A percentile compares a stretch with the other conserved stretches of the same genome.
phyloP scores from a whole-genome alignment of 2,329 filamentous ascomycete genomes.

The Colletotrichum cordylinicola region DNA sequence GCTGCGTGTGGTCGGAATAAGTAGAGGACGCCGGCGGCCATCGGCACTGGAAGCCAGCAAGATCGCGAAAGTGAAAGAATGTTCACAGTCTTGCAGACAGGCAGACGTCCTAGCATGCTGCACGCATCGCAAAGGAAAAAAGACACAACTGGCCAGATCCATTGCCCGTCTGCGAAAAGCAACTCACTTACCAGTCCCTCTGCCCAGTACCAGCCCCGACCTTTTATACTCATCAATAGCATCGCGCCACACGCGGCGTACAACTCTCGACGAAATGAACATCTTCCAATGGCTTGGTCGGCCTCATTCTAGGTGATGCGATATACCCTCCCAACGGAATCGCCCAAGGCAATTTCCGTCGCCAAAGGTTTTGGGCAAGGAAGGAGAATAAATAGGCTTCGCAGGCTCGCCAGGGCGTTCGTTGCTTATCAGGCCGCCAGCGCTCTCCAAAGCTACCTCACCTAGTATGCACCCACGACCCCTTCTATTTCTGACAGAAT shows the following conservation, averaged over 20 bases:
- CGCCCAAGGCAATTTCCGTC: no score
- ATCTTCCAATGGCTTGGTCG: not conserved
- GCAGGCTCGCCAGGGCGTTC: no score
- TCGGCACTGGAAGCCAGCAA: not conserved
- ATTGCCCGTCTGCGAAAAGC: no score
- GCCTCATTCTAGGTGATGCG: no score
- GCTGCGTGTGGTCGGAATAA: rapidly evolving
- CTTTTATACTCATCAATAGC: not conserved
- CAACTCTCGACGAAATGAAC: not conserved
- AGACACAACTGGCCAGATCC: no score
- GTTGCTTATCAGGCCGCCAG: no score
- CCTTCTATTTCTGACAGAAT: rapidly evolving
- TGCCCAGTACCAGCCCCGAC: not conserved
- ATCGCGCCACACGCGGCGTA: not conserved
- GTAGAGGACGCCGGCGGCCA: rapidly evolving
- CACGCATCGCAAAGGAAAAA: not conserved
- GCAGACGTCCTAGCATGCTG: rapidly evolving
- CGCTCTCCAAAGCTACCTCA: not conserved
- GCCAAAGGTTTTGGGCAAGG: no score
- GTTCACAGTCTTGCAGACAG: not conserved
- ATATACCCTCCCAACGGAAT: no score
- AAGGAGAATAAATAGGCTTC: no score
- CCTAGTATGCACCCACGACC: not conserved
- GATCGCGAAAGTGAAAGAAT: not conserved
- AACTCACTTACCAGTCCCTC: no score